Evolutionary conservation across 2,329 filamentous ascomycete species (phyloP), one percentile per base, ranked within the genome.

Genomic region (Fusarium paranaense): DNA sequence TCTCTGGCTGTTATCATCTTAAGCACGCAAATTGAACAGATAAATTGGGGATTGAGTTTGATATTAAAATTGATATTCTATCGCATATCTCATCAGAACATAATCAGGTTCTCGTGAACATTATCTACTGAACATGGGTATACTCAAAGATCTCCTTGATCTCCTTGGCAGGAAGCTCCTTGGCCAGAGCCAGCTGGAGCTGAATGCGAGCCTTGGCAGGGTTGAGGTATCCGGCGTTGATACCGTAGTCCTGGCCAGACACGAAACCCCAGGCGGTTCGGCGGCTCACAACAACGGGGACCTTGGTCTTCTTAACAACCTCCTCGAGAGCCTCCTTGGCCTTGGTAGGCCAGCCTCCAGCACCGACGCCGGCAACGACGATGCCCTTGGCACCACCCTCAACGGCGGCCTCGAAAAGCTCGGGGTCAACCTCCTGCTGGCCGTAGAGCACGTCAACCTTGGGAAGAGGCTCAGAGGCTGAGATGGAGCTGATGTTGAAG

Each of bases 371-470:
- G 0, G 88, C 89, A 8, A 87, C 85, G 0, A 91, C 87, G 6
- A 91, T 82, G 0, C 89, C 89, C 69, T 86, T 77, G 0, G 88
- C 88, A 0, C 88, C 89, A 4, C 78, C 81, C 0, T 80, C 80
- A 7, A 88, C 83, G 1, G 88, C 85, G 0, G 85, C 83, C 25
- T 82, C 78, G 54, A 89, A 84, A 1, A 89, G 81, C 18, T 78
- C 77, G 2, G 85, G 81, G 61, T 87, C 81, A 58, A 87, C 84
- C 57, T 86, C 87, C 69, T 90, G 85, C 75, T 90, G 85, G 0
- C 86, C 84, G 73, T 88, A 90, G 2, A 91, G 76, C 13, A 91
- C 86, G 54, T 89, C 88, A 14, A 91, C 87, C 57, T 86, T 81
- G 0, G 89, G 88, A n/a, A 91, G 82, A 0, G 67, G 59, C 0